Evolutionary conservation across 208 protist species (phyloP), one percentile per base, ranked within the genome.

Genomic region (Trypanosoma lewisi): DNA sequence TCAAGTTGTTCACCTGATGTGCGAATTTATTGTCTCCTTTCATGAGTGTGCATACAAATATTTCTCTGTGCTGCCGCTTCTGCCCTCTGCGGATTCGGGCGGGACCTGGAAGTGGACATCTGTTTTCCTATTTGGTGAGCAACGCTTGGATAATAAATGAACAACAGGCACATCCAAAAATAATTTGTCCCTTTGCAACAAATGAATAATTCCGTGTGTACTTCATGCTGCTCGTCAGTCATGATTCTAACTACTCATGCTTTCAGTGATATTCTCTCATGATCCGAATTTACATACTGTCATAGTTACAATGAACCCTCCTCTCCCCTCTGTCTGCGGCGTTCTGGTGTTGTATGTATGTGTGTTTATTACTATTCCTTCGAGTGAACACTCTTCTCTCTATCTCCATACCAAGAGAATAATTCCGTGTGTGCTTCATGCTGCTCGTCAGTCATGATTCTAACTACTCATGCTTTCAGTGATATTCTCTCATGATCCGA

Each of bases 261-360:
- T 62, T 73, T 62, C 19, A 49, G 67, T 73, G 67, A 73, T 25
- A 53, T 21, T 17, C 19, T n/a, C 19, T 42, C 23, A 61, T 73
- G 67, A 73, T 73, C 59, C 4, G 8, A 52, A 62, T 56, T 52
- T 59, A 60, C 25, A 42, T 17, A 14, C 53, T 66, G 67, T 73
- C 57, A 73, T 73, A 73, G 67, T 73, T 73, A 73, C 67, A 73
- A 73, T 73, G 67, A 73, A 57, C 50, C 3, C 16, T 14, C 25
- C 34, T 44, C 48, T 58, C 11, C 21, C 42, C 34, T 41, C 16
- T 54, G 30, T 27, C 39, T 7, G 47, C 21, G 33, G 11, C 31
- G 27, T 51, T 27, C 16, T 28, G 5, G 3, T 30, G 21, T 61
- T 11, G 11, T 31, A 17, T 48, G 14, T 17, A 54, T 37, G 50